phyloP scores from a whole-genome alignment of 352 stramenopile species.

The Pythium phragmitis region DNA sequence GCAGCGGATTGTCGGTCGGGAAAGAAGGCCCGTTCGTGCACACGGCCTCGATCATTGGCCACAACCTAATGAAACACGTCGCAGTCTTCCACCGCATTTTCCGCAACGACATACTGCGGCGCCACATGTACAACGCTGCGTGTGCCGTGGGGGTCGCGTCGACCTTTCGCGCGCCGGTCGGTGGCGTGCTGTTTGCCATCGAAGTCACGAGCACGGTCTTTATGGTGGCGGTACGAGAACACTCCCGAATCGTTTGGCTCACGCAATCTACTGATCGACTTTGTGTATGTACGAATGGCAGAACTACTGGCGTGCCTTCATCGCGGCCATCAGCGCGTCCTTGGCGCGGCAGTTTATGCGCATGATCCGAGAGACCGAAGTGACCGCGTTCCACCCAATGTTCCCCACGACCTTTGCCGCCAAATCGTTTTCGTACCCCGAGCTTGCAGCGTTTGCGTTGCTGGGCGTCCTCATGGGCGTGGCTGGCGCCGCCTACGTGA shows the following conservation, averaged over 20 bases:
- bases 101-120: slow-evolving; percentile 56
- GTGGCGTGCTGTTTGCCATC: slow-evolving; percentile 90
- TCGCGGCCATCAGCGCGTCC: slow-evolving; percentile 54
- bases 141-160: slow-evolving; percentile 87
- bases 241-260: too few relatives aligned
- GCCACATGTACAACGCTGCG: slow-evolving; percentile 86
- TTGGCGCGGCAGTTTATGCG: slow-evolving; percentile 43
- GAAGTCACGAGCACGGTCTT: slow-evolving; percentile 85
- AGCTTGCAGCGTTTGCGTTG: slow-evolving; percentile 49
- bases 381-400: slow-evolving; percentile 46
- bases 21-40: slow-evolving; percentile 98
- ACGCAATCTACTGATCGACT: not conserved
- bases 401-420: slow-evolving; percentile 44
- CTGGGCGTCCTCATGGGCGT: slow-evolving; percentile 51
- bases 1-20: slow-evolving; percentile 92
- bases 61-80: slow-evolving; percentile 79
- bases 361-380: slow-evolving; percentile 40
- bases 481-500: slow-evolving; percentile 48
- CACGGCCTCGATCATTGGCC: slow-evolving; percentile 81
- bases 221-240: slow-evolving; percentile 46
- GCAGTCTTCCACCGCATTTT: slow-evolving; percentile 68
- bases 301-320: slow-evolving; percentile 74
- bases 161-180: slow-evolving; percentile 88
- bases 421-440: slow-evolving; percentile 45
- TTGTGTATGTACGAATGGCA: not conserved